Percentiles rank a stretch among this genome's conserved stretches.
These are phyloP conservation scores for Trichoderma sp. DNA, from an alignment of 2,329 filamentous ascomycete species.

Conservation along the genomic window DNA sequence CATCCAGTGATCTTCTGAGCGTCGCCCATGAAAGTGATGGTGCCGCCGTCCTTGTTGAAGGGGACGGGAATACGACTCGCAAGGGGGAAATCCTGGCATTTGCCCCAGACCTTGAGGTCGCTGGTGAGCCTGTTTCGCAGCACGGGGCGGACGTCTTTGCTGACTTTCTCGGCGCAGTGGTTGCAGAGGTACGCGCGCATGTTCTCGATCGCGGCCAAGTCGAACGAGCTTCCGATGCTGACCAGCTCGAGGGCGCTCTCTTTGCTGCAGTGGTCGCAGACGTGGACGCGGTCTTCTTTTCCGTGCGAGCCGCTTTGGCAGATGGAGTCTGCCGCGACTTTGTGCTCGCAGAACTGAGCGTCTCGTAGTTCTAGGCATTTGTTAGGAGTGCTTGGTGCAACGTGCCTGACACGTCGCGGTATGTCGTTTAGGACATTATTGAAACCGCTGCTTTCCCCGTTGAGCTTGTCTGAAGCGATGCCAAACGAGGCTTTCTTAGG, in stretches of 20 bases:
- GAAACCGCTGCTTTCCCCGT: neutral
- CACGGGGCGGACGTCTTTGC: neutral
- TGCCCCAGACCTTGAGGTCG: conserved; percentile 30
- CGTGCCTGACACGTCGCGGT: neutral
- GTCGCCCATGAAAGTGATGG: conserved; percentile 1
- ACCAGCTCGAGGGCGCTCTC: conserved; percentile 24
- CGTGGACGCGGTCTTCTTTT: neutral
- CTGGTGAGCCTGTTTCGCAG: conserved; percentile 19
- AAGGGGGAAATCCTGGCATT: neutral
- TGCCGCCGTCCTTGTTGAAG: neutral
- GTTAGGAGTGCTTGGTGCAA: neutral
- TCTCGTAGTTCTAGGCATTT: neutral
- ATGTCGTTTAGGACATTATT: neutral
- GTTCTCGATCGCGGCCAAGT: conserved; percentile 25
- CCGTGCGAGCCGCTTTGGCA: neutral
- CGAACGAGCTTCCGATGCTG: neutral
- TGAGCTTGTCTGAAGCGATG: neutral
- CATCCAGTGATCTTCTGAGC: conserved; percentile 36
- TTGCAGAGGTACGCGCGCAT: conserved; percentile 39
- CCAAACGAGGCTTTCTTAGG: neutral
- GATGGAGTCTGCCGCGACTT: neutral
- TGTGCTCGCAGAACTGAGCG: neutral
- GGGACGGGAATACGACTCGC: neutral
- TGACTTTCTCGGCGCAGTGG: conserved; percentile 26
- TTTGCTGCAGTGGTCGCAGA: conserved; percentile 28